phyloP scores from a whole-genome alignment of 352 stramenopile genomes.

The Bremia lactucae region DNA sequence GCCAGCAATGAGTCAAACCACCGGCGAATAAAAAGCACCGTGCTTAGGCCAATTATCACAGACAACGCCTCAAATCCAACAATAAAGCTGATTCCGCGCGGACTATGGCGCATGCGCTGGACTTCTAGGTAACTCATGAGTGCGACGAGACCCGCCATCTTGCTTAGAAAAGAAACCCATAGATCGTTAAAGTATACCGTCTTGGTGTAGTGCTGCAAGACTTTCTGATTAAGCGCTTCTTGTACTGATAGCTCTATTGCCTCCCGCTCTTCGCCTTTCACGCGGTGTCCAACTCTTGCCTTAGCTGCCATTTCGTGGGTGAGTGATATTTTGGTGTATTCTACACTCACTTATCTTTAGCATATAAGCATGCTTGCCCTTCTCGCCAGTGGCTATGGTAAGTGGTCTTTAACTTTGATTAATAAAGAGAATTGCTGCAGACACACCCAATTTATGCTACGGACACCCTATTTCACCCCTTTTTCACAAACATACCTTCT shows the following conservation, averaged over 20 bases:
- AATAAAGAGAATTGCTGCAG: too few relatives aligned
- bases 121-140: conserved; percentile 55
- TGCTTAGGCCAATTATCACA: conserved; percentile 37
- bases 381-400: too few relatives aligned
- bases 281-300: conserved; percentile 11
- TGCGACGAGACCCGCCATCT: conserved; percentile 55
- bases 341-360: too few relatives aligned
- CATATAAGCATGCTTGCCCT: too few relatives aligned
- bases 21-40: conserved; percentile 54
- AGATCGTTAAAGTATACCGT: conserved; percentile 81
- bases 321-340: too few relatives aligned
- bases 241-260: conserved; percentile 15
- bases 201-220: conserved; percentile 73
- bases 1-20: conserved; percentile 47
- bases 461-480: too few relatives aligned
- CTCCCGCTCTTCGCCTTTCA: conserved; percentile 14
- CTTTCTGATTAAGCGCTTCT: conserved; percentile 46
- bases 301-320: conserved; percentile 7
- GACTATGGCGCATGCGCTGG: conserved; percentile 43
- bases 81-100: conserved; percentile 39
- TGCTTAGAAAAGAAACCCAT: conserved; percentile 75
- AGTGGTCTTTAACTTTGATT: too few relatives aligned
- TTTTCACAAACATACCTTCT: too few relatives aligned
- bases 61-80: conserved; percentile 55
- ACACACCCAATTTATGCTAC: too few relatives aligned